Conservation (phyloP, 2,329 filamentous ascomycete species). For the Ambrosiella cleistominuta region DNA sequence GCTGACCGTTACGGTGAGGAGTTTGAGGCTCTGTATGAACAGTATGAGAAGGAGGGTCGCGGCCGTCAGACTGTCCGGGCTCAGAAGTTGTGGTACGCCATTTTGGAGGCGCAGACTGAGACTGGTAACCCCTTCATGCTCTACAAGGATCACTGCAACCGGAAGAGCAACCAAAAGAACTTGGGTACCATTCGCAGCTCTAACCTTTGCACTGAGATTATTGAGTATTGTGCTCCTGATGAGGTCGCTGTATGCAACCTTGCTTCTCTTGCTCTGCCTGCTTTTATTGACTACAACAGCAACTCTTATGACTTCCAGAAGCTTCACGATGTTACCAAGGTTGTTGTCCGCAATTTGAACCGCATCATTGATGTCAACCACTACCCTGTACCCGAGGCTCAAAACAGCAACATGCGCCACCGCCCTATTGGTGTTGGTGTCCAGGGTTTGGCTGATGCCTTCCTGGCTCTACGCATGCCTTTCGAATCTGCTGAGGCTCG, state of each 20-base stretch:
- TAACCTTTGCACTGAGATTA: slow-evolving; percentile 96
- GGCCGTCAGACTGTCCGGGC: slow-evolving; percentile 86
- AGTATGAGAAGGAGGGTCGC: slow-evolving; percentile 74
- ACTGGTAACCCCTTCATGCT: slow-evolving; percentile 99
- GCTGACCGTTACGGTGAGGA: slow-evolving; percentile 96
- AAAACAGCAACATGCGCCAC: slow-evolving; percentile 94
- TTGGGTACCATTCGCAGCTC: slow-evolving; percentile 95
- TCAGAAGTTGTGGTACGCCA: slow-evolving; percentile 98
- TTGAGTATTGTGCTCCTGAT: slow-evolving; percentile 92
- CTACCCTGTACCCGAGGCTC: slow-evolving; percentile 89
- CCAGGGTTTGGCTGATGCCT: slow-evolving; percentile 92
- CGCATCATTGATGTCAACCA: slow-evolving; percentile 97
- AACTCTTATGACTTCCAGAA: slow-evolving; percentile 90
- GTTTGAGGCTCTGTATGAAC: slow-evolving; percentile 86
- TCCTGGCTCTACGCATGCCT: slow-evolving; percentile 88
- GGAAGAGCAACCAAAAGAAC: slow-evolving; percentile 99
- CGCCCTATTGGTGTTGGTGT: slow-evolving; percentile 92
- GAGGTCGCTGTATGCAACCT: slow-evolving; percentile 98
- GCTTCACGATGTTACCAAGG: slow-evolving; percentile 83
- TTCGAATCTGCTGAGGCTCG: slow-evolving; percentile 93
- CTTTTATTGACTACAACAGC: slow-evolving; percentile 72
- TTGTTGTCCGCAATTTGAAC: slow-evolving; percentile 80
- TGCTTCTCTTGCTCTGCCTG: slow-evolving; percentile 80
- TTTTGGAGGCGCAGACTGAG: slow-evolving; percentile 95
- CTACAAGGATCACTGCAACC: slow-evolving; percentile 97